phyloP scores from a whole-genome alignment of 2,329 filamentous ascomycete species.

The Epichloe sibirici region DNA sequence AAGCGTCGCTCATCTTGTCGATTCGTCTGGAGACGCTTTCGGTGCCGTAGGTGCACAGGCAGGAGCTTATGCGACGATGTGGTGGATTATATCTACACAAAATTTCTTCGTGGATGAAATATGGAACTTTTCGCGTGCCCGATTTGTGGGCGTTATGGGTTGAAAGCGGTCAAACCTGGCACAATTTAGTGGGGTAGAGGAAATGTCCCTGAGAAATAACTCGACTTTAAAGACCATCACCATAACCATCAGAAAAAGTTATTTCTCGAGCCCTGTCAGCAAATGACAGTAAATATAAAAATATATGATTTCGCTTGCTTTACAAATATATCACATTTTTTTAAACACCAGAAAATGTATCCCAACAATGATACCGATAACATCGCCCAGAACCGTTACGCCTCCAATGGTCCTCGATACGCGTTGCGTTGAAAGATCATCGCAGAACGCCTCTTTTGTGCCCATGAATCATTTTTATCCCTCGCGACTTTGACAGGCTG shows the following conservation, averaged over 20 bases:
- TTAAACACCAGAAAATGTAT: not conserved
- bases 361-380: not conserved
- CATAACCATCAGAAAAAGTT: not conserved
- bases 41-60: constrained; percentile 3
- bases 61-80: constrained; percentile 15
- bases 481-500: not conserved
- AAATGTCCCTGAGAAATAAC: not conserved
- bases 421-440: not conserved
- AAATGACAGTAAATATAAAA: constrained; percentile 1
- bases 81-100: constrained; percentile 9
- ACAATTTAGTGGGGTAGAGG: constrained; percentile 16
- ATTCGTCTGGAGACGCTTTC: constrained; percentile 3
- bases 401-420: not conserved
- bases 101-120: constrained; percentile 22
- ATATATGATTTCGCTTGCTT: constrained; percentile 1
- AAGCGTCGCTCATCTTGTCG: constrained; percentile 44
- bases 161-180: constrained; percentile 25
- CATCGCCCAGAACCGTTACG: not conserved
- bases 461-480: not conserved
- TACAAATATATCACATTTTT: not conserved
- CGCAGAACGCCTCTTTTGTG: constrained; percentile 3
- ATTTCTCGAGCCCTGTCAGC: not conserved
- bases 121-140: constrained; percentile 29
- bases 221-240: not conserved
- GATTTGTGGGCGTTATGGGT: constrained; percentile 35